Evolutionary conservation across 768 basidiomycete genomes (phyloP).

Genomic region (Hemileccinum rubropunctum): DNA sequence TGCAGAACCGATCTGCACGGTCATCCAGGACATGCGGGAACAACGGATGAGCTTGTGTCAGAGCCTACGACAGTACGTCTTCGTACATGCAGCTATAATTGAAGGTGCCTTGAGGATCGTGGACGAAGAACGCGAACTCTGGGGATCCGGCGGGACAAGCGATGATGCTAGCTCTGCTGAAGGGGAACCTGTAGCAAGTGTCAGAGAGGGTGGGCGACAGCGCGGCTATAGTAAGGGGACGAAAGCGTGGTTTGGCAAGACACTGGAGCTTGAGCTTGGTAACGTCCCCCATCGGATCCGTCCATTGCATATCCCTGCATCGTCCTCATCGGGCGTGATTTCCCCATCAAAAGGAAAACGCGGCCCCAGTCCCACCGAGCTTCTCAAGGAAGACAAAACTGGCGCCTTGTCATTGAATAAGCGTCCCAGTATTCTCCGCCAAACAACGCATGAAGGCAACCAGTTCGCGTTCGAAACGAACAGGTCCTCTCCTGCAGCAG

Average conservation of each 20-base stretch:
- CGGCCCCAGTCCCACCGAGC: slow-evolving; percentile 68
- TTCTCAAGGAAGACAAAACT: slow-evolving; percentile 56
- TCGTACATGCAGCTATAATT: slow-evolving; percentile 83
- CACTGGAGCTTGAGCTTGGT: background rate
- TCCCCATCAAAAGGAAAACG: slow-evolving; percentile 55
- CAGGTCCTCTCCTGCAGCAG: slow-evolving; percentile 3
- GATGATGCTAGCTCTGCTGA: slow-evolving; percentile 21
- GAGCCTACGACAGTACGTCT: slow-evolving; percentile 91
- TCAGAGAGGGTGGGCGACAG: slow-evolving; percentile 16
- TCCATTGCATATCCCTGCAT: slow-evolving; percentile 8
- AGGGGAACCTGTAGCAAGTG: slow-evolving; percentile 1
- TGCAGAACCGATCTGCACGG: slow-evolving; percentile 73
- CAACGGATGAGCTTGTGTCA: slow-evolving; percentile 97
- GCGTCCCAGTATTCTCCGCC: slow-evolving; percentile 63
- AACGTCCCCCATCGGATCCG: slow-evolving; percentile 2
- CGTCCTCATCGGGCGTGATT: slow-evolving; percentile 18
- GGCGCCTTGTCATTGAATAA: slow-evolving; percentile 59
- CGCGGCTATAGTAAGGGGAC: slow-evolving; percentile 14
- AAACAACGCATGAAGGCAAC: slow-evolving; percentile 17
- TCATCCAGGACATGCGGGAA: slow-evolving; percentile 92
- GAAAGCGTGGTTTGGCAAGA: slow-evolving; percentile 6
- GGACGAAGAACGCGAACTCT: slow-evolving; percentile 61
- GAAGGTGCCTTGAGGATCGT: slow-evolving; percentile 76
- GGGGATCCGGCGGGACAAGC: slow-evolving; percentile 23
- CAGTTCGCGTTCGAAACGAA: slow-evolving; percentile 12